These are phyloP conservation scores for Eurotiales sp. DNA, from an alignment of 2,329 filamentous ascomycete species.

Conservation along the genomic window DNA sequence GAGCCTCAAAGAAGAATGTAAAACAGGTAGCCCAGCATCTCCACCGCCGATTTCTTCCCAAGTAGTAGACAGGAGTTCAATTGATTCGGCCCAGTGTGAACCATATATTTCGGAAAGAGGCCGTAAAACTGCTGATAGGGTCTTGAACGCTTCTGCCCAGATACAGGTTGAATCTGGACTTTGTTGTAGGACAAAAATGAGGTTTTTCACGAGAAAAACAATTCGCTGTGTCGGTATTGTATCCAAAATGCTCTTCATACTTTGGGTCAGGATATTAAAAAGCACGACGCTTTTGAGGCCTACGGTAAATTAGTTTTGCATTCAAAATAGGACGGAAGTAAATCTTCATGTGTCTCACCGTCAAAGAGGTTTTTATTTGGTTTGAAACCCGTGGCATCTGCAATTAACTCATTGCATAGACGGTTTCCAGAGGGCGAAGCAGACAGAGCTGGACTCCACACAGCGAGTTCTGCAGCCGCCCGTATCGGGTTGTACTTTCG, in stretches of 20 bases:
- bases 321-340: not conserved
- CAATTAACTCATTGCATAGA: conserved; percentile 58
- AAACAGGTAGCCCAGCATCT: conserved; percentile 56
- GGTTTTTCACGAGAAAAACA: conserved; percentile 76
- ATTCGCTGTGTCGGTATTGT: conserved; percentile 59
- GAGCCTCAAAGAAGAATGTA: conserved; percentile 71
- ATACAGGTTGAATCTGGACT: conserved; percentile 45
- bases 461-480: conserved; percentile 46
- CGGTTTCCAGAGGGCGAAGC: conserved; percentile 47
- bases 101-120: conserved; percentile 80
- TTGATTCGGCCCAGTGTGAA: conserved; percentile 71
- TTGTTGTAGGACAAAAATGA: conserved; percentile 68
- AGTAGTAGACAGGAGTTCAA: conserved; percentile 56
- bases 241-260: conserved; percentile 46
- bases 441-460: conserved; percentile 48
- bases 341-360: conserved; percentile 32
- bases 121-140: conserved; percentile 60
- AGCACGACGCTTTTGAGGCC: conserved; percentile 49
- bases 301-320: conserved; percentile 22
- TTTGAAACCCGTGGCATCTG: conserved; percentile 56
- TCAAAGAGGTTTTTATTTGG: conserved; percentile 40
- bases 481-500: conserved; percentile 43
- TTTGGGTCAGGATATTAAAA: conserved; percentile 52
- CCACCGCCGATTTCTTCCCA: conserved; percentile 52
- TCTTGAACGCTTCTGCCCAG: conserved; percentile 38